Conservation (phyloP, 2,329 filamentous ascomycete species). For the Colletotrichum truncatum region DNA sequence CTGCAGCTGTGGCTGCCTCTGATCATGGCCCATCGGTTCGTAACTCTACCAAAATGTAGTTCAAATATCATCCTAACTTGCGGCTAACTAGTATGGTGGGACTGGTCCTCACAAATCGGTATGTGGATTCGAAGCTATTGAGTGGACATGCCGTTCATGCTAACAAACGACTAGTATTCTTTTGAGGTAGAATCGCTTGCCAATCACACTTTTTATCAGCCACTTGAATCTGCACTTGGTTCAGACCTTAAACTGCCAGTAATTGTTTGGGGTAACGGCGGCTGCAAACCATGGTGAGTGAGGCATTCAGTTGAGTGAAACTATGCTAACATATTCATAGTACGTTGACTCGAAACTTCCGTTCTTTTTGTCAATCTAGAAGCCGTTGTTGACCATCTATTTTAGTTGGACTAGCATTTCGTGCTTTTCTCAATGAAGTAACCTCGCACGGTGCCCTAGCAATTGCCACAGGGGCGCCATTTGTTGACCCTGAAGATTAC, state of each 20-base stretch:
- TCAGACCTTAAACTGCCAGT: conserved; percentile 10
- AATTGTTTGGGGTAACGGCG: conserved; percentile 20
- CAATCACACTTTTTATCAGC: conserved; percentile 19
- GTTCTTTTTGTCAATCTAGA: not conserved
- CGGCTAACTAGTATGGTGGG: conserved; percentile 13
- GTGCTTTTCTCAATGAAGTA: not conserved
- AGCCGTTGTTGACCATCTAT: not conserved
- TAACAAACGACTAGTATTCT: not conserved
- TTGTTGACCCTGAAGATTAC: conserved; percentile 8
- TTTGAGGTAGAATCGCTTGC: conserved; percentile 18
- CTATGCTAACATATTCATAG: not conserved
- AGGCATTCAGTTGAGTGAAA: fast-evolving
- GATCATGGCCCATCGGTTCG: conserved; percentile 9
- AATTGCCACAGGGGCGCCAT: not conserved
- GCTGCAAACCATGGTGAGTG: conserved; percentile 12
- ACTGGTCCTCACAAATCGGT: conserved; percentile 18
- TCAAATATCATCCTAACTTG: too few species aligned
- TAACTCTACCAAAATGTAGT: fast-evolving
- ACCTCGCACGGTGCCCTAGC: conserved; percentile 1
- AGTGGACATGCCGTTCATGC: not conserved
- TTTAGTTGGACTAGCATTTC: conserved; percentile 6
- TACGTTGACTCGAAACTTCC: not conserved
- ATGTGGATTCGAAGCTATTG: fast-evolving
- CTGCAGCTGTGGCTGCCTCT: not conserved
- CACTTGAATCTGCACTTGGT: not conserved